Percentiles rank a stretch among this genome's conserved stretches.
Evolutionary conservation across 2,329 filamentous ascomycete genomes (phyloP).

Genomic region (Colletotrichum coccodes): DNA sequence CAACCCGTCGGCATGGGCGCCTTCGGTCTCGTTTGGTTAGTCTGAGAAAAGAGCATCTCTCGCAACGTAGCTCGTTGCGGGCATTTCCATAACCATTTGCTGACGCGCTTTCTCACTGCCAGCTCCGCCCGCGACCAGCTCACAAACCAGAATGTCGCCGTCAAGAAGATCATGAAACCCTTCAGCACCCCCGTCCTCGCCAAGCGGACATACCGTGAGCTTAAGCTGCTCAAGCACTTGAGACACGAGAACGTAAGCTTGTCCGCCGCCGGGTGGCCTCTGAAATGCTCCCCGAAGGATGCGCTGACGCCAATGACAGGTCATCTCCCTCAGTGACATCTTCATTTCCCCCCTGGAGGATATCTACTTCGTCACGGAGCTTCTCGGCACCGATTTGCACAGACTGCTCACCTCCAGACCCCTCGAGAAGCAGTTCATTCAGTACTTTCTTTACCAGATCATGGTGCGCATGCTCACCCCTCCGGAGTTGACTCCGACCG

Average conservation of each 20-base stretch:
- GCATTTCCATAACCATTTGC: conserved; percentile 33
- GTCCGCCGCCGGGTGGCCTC: not conserved
- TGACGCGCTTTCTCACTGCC: conserved; percentile 17
- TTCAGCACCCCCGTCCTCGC: conserved; percentile 99
- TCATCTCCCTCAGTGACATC: conserved; percentile 98
- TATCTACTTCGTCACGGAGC: conserved; percentile 98
- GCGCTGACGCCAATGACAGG: conserved; percentile 59
- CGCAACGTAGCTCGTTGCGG: not conserved
- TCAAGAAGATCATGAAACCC: conserved; percentile 99
- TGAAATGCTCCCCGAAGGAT: not conserved
- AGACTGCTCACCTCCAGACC: conserved; percentile 93
- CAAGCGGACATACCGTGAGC: conserved; percentile 96
- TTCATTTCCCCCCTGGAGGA: conserved; percentile 99
- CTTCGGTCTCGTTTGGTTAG: conserved; percentile 96
- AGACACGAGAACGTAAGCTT: conserved; percentile 88
- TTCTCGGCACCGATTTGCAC: conserved; percentile 96
- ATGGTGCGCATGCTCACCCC: conserved; percentile 70
- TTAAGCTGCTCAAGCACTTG: conserved; percentile 97
- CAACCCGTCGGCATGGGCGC: conserved; percentile 99
- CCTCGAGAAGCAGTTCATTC: conserved; percentile 99
- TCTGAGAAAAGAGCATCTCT: conserved; percentile 31
- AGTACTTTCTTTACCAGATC: conserved; percentile 99
- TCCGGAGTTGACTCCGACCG: not conserved
- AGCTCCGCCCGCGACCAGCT: conserved; percentile 98
- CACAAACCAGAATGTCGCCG: conserved; percentile 94